Conservation (phyloP, 2,329 filamentous ascomycete species). For the Huntiella bhutanensis region DNA sequence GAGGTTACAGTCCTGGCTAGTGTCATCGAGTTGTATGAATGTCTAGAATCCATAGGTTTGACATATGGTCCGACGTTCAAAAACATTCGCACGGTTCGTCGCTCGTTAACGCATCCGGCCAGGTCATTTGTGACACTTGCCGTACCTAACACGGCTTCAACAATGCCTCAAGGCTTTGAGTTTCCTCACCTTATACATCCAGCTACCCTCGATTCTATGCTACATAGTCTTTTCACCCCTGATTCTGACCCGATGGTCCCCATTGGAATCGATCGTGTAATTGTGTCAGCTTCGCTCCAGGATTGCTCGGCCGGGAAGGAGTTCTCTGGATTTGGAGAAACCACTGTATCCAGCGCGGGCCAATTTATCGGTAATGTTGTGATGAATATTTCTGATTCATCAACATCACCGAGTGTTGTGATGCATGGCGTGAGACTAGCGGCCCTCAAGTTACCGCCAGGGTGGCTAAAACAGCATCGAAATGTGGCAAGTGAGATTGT, state of each 20-base stretch:
- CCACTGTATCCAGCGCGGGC: slow-evolving; percentile 23
- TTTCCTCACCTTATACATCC: slow-evolving; percentile 38
- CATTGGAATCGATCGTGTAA: slow-evolving; percentile 26
- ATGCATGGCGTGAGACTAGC: slow-evolving; percentile 26
- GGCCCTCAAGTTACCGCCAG: slow-evolving; percentile 14
- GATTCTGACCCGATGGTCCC: slow-evolving; percentile 29
- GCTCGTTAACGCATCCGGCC: slow-evolving; percentile 17
- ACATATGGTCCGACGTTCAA: slow-evolving; percentile 32
- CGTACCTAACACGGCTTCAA: slow-evolving; percentile 29
- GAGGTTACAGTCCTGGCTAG: background rate
- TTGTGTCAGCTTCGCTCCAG: slow-evolving; percentile 24
- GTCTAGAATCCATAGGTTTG: slow-evolving; percentile 30
- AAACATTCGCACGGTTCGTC: slow-evolving; percentile 23
- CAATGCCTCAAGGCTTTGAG: slow-evolving; percentile 35
- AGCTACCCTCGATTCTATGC: slow-evolving; percentile 34
- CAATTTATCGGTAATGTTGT: slow-evolving; percentile 25
- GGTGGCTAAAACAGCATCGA: slow-evolving; percentile 29
- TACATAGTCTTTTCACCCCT: slow-evolving; percentile 32
- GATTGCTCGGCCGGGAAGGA: slow-evolving; percentile 16
- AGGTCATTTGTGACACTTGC: slow-evolving; percentile 19
- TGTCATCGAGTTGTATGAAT: slow-evolving; percentile 24
- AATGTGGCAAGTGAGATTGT: slow-evolving; percentile 29
- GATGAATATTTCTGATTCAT: slow-evolving; percentile 17
- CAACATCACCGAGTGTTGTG: slow-evolving; percentile 20
- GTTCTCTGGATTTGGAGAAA: slow-evolving; percentile 26